Conservation (phyloP, 2,329 filamentous ascomycete genomes). For the Myriosclerotinia scirpicola region DNA sequence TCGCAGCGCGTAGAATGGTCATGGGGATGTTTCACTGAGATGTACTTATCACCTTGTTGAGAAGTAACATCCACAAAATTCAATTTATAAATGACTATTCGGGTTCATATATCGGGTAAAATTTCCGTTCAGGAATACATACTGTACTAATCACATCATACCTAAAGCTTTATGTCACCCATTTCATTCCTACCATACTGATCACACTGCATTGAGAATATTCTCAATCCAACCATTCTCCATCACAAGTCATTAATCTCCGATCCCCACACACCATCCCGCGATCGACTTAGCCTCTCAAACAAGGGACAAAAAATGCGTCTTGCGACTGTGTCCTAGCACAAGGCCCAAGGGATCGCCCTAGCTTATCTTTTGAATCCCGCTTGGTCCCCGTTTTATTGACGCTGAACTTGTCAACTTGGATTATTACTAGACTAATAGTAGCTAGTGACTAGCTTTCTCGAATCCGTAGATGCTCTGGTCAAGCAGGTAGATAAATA, state of each 20-base stretch:
- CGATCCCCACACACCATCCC: not conserved
- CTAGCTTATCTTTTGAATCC: not conserved
- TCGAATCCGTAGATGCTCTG: not conserved
- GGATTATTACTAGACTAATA: not conserved
- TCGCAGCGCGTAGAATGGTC: too few species aligned
- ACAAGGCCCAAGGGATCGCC: not conserved
- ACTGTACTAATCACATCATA: not conserved
- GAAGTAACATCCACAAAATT: not conserved
- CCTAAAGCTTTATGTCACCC: not conserved
- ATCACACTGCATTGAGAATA: not conserved
- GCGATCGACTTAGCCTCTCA: not conserved
- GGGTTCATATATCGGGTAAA: not conserved
- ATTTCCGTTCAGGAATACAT: too few species aligned
- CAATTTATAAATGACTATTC: too few species aligned
- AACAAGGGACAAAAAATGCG: not conserved
- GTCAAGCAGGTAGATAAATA: not conserved
- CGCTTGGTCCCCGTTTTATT: conserved; percentile 8
- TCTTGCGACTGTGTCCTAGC: not conserved
- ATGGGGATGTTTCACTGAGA: too few species aligned
- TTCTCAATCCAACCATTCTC: not conserved
- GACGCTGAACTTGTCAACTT: not conserved
- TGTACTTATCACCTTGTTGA: not conserved
- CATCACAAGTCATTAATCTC: not conserved
- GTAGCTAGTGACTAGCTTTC: not conserved
- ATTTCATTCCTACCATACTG: not conserved